Conservation (phyloP, 192 early-diverging fungal species). For the Phlyctochytrium arcticum region DNA sequence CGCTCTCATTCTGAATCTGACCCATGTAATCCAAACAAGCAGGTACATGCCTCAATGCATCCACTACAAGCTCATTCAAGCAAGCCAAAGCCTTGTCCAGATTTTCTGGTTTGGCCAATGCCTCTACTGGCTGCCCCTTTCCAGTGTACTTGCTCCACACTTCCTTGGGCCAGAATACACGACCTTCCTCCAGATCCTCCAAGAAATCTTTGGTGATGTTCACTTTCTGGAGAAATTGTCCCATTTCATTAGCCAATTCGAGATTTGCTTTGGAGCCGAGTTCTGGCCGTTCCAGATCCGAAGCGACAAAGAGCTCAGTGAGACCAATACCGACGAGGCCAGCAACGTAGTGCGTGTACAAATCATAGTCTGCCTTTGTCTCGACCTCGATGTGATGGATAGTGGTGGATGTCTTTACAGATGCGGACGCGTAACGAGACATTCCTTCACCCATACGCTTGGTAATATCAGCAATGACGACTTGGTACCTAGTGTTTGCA, state of each 20-base stretch:
- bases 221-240: conserved; percentile 95
- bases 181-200: conserved; percentile 82
- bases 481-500: conserved; percentile 59
- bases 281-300: conserved; percentile 66
- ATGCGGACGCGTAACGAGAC: conserved; percentile 58
- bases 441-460: conserved; percentile 93
- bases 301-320: conserved; percentile 83
- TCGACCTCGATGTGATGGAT: conserved; percentile 43
- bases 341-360: conserved; percentile 97
- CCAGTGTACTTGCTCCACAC: conserved; percentile 82
- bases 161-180: conserved; percentile 94
- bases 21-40: conserved; percentile 83
- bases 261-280: conserved; percentile 18
- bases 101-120: conserved; percentile 68
- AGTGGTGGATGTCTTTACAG: background rate
- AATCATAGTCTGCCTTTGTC: conserved; percentile 85
- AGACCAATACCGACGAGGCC: conserved; percentile 93
- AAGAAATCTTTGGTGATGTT: conserved; percentile 96
- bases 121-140: conserved; percentile 54
- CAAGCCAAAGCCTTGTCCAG: conserved; percentile 67
- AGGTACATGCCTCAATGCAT: conserved; percentile 81
- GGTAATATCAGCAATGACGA: conserved; percentile 86
- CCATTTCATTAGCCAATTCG: conserved; percentile 83
- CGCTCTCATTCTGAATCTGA: conserved; percentile 67
- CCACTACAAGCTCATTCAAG: conserved; percentile 82